These are phyloP conservation scores for Macrolepiota dolichaula DNA, from an alignment of 768 basidiomycete species.

Conservation along the genomic window DNA sequence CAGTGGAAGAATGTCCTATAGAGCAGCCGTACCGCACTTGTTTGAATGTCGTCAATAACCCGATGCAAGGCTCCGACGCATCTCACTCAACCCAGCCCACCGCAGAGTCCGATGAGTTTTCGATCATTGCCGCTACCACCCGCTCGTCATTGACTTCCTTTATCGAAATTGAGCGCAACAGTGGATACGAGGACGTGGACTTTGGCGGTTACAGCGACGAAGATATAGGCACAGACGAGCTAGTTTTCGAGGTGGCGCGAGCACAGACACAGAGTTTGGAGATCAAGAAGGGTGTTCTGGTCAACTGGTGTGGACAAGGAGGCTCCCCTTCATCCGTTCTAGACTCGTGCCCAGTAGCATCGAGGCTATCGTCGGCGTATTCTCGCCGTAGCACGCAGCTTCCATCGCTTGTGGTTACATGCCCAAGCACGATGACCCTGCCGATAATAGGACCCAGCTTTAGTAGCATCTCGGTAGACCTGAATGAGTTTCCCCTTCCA, in stretches of 20 bases:
- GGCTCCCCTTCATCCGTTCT: not conserved
- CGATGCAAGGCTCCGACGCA: constrained; percentile 27
- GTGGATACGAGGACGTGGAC: constrained; percentile 11
- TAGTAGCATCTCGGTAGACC: constrained; percentile 37
- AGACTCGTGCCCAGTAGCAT: not conserved
- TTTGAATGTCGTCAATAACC: not conserved
- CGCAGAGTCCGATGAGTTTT: constrained; percentile 15
- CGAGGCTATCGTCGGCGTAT: not conserved
- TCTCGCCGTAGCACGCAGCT: not conserved
- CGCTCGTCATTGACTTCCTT: constrained; percentile 19
- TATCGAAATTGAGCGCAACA: constrained; percentile 5
- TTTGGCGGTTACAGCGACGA: constrained; percentile 20
- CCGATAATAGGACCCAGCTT: constrained; percentile 29
- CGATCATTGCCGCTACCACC: constrained; percentile 9
- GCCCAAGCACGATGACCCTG: constrained; percentile 22
- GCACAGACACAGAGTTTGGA: constrained; percentile 49
- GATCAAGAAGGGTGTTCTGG: constrained; percentile 42
- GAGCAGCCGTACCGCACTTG: constrained; percentile 10
- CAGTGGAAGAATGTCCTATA: not conserved
- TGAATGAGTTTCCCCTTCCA: constrained; percentile 46
- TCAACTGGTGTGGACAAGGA: constrained; percentile 23
- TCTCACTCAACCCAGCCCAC: constrained; percentile 28
- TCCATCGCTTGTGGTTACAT: constrained; percentile 30
- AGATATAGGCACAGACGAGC: constrained; percentile 12
- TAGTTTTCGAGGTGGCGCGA: constrained; percentile 40